Evolutionary conservation across 768 basidiomycete species (phyloP).

Genomic region (Lactarius akahatsu): DNA sequence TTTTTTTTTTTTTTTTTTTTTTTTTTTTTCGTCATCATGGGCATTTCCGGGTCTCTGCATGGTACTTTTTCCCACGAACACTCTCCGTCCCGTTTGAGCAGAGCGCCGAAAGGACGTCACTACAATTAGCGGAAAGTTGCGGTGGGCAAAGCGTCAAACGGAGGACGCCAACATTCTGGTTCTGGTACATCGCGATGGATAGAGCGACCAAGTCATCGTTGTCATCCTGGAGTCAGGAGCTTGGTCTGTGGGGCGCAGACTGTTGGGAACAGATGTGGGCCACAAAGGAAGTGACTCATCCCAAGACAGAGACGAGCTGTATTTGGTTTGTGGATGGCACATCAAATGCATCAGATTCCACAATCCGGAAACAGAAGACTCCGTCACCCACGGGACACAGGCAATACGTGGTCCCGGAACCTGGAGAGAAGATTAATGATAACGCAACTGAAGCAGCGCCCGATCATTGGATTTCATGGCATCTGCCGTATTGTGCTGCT

Average conservation of each 20-base stretch:
- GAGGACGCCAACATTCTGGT: background rate
- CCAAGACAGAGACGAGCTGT: background rate
- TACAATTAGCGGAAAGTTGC: background rate
- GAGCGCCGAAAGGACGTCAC: background rate
- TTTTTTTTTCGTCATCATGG: background rate
- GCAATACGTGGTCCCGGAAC: background rate
- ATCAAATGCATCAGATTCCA: background rate
- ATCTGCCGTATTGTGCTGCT: background rate
- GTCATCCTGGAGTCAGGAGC: background rate
- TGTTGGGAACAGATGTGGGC: background rate
- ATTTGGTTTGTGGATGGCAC: background rate
- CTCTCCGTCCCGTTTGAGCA: background rate
- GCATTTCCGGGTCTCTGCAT: background rate
- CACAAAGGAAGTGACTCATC: constrained; percentile 5
- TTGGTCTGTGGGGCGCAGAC: background rate
- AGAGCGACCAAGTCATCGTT: background rate
- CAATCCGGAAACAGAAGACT: background rate
- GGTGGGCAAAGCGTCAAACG: background rate
- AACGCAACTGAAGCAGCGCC: background rate
- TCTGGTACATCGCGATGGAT: background rate
- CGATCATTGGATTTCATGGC: constrained; percentile 1
- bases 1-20: too few species aligned
- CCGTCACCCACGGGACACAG: constrained; percentile 1
- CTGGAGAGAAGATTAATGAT: background rate
- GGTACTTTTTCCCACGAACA: background rate